phyloP scores from a whole-genome alignment of 1,139 yeast species.

The Yamadazyma atmosphaerica region DNA sequence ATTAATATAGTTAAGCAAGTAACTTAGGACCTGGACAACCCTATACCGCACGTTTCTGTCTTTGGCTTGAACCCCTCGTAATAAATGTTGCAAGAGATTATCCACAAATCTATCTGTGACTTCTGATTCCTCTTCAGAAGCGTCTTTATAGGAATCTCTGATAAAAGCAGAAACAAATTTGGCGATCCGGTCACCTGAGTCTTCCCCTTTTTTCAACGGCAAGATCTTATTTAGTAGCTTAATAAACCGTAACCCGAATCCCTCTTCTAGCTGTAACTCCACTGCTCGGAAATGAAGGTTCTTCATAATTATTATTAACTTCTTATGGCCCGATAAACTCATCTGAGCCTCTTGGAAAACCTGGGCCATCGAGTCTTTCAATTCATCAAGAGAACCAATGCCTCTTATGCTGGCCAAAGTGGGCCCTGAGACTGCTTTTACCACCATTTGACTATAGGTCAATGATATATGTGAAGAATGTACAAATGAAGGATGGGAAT shows the following conservation, averaged over 20 bases:
- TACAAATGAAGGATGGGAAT: background rate
- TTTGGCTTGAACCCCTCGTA: conserved; percentile 75
- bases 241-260: conserved; percentile 61
- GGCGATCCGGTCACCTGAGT: conserved; percentile 74
- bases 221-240: conserved; percentile 64
- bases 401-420: conserved; percentile 12
- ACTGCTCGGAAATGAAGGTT: conserved; percentile 59
- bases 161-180: conserved; percentile 73
- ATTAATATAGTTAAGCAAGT: conserved; percentile 62
- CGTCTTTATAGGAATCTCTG: conserved; percentile 40
- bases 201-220: conserved; percentile 68
- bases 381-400: conserved; percentile 26
- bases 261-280: conserved; percentile 51
- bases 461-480: too few species aligned
- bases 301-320: conserved; percentile 64
- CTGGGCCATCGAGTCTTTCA: conserved; percentile 53
- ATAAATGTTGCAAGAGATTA: conserved; percentile 60
- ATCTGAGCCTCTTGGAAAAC: conserved; percentile 82
- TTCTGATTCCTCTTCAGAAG: conserved; percentile 17
- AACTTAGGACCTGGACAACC: conserved; percentile 75
- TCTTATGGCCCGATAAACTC: conserved; percentile 73
- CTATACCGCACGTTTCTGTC: conserved; percentile 79
- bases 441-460: background rate
- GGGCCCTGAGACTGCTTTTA: conserved; percentile 4
- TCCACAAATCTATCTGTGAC: conserved; percentile 53